Conservation (phyloP, 2,329 filamentous ascomycete species). For the Lachnellula occidentalis region DNA sequence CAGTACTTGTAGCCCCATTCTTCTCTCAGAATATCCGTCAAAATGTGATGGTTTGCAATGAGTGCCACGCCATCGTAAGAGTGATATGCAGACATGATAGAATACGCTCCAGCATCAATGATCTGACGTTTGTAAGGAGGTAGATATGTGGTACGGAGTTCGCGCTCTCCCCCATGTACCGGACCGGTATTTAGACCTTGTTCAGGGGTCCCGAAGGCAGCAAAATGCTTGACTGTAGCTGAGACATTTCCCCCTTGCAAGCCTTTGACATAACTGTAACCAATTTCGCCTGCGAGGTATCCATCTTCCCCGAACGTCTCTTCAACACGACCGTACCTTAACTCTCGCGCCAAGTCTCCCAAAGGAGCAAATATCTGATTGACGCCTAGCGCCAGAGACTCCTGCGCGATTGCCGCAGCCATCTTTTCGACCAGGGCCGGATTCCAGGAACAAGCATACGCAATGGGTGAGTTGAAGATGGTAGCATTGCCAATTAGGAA, state of each 20-base stretch:
- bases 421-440: slow-evolving; percentile 58
- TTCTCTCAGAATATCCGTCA: slow-evolving; percentile 63
- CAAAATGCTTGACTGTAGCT: slow-evolving; percentile 72
- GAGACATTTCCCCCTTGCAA: slow-evolving; percentile 61
- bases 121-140: slow-evolving; percentile 64
- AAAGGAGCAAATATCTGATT: slow-evolving; percentile 70
- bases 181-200: slow-evolving; percentile 65
- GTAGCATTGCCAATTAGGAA: slow-evolving; percentile 68
- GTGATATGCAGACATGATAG: slow-evolving; percentile 71
- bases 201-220: slow-evolving; percentile 62
- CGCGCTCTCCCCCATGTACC: slow-evolving; percentile 47
- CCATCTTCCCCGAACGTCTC: slow-evolving; percentile 68
- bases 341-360: slow-evolving; percentile 64
- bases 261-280: slow-evolving; percentile 54
- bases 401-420: slow-evolving; percentile 59
- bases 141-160: slow-evolving; percentile 51
- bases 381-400: slow-evolving; percentile 61
- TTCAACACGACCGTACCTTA: slow-evolving; percentile 68
- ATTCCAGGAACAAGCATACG: slow-evolving; percentile 66
- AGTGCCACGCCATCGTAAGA: slow-evolving; percentile 68
- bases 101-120: slow-evolving; percentile 60
- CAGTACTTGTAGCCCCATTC: slow-evolving; percentile 72
- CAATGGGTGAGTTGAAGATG: slow-evolving; percentile 75
- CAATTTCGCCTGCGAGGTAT: slow-evolving; percentile 62
- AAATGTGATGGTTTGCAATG: slow-evolving; percentile 57